phyloP scores from a whole-genome alignment of 768 basidiomycete genomes.

The Coprinopsis sp. region DNA sequence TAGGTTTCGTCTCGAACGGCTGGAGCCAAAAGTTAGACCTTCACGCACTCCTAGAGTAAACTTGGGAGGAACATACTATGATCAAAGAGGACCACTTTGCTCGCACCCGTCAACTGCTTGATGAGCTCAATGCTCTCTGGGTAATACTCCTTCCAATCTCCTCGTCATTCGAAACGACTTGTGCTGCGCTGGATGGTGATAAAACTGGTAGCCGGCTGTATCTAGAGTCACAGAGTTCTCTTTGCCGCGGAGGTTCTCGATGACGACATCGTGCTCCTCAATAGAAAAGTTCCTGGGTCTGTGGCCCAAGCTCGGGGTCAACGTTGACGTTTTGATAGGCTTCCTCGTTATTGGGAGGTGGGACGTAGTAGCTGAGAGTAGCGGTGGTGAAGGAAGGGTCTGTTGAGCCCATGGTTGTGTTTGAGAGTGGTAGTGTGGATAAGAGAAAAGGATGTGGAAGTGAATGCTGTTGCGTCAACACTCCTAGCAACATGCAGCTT shows the following conservation, averaged over 20 bases:
- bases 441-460: no score
- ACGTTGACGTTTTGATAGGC: constrained; percentile 22
- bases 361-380: constrained; percentile 10
- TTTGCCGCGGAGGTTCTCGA: constrained; percentile 53
- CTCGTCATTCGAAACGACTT: constrained; percentile 35
- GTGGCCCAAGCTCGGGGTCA: constrained; percentile 17
- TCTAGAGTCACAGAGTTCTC: constrained; percentile 42
- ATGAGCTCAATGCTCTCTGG: constrained; percentile 51
- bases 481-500: no score
- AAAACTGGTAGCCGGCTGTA: constrained; percentile 46
- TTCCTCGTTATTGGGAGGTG: constrained; percentile 22
- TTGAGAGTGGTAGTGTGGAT: no score
- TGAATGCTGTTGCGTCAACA: no score
- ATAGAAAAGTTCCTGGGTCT: constrained; percentile 17
- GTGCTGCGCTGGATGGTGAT: constrained; percentile 32
- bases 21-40: constrained; percentile 12
- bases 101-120: constrained; percentile 55
- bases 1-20: constrained; percentile 44
- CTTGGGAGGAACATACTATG: constrained; percentile 42
- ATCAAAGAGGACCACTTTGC: constrained; percentile 54
- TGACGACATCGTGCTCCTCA: constrained; percentile 26
- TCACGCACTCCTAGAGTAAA: background rate
- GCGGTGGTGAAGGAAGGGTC: constrained; percentile 3
- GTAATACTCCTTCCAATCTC: constrained; percentile 51
- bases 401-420: constrained; percentile 1